These are phyloP conservation scores for Parmelia sp. DNA, from an alignment of 495 filamentous ascomycete species.

Conservation along the genomic window DNA sequence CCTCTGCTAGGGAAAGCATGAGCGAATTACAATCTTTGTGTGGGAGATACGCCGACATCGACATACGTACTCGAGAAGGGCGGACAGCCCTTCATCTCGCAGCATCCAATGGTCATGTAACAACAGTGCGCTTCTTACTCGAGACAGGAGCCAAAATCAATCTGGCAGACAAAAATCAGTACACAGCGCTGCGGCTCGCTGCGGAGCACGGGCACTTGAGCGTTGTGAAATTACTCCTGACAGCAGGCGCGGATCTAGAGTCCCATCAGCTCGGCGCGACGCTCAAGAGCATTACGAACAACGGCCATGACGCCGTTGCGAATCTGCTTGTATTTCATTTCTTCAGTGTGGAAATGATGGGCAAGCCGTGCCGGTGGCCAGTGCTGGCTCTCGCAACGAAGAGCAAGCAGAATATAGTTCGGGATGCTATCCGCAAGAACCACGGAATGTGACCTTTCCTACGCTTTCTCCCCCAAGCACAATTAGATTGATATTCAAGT, in stretches of 20 bases:
- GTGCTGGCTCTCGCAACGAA: slow-evolving; percentile 2
- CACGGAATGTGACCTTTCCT: background rate
- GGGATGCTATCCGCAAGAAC: background rate
- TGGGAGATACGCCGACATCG: slow-evolving; percentile 2
- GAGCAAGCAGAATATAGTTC: background rate
- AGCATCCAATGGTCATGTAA: background rate
- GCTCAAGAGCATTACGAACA: background rate
- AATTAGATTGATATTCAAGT: background rate
- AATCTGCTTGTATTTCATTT: background rate
- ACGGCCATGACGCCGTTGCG: background rate
- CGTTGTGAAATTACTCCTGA: background rate
- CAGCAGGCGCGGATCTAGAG: background rate
- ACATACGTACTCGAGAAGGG: slow-evolving; percentile 5
- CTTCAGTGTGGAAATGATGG: slow-evolving; percentile 1
- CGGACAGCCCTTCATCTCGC: background rate
- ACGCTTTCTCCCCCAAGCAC: background rate
- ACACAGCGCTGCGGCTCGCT: background rate
- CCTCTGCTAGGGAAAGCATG: background rate
- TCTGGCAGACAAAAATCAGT: background rate
- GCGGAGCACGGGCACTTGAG: slow-evolving; percentile 7
- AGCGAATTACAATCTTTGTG: background rate
- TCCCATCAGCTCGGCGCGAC: background rate
- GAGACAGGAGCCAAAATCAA: background rate
- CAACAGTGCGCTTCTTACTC: background rate
- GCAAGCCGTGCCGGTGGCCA: slow-evolving; percentile 2